Base-by-base conservation (phyloP, 371 early-diverging fungal genomes). In the Mortierella polycephala region DNA sequence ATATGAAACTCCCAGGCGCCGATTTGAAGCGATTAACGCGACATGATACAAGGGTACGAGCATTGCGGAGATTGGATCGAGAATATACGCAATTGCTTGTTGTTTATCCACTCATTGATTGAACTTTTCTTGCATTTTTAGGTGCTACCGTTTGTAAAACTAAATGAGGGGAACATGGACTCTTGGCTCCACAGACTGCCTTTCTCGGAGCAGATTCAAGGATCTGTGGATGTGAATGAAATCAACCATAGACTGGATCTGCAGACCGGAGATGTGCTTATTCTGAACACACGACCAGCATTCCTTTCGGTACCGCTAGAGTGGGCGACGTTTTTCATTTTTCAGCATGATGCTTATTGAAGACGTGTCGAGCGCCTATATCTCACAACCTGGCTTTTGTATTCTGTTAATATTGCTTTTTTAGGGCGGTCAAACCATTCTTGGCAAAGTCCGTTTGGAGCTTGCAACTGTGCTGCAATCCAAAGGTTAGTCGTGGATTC, bases 391-490 rank as follows among this genome's bases (percentile, higher is more conserved):
- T 47, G 10, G 37, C 0, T 44, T n/a, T 9, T 30, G 14, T 14
- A 13, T 47, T 1, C 11, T 18, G 18, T 23, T 6, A 13, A 52
- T 9, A 14, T 59, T 16, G 1, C 21, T 40, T 37, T 46, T 39
- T 37, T 74, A 88, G 82, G 93, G 91, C 11, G 94, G 92, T 16
- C 92, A 92, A 62, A 96, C 96, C 0, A 80, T 87, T 7, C 84
- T 94, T 73, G 96, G 95, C 4, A 88, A 93, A 20, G 77, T 91
- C 40, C 89, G 95, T 30, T 81, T 92, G 42, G 85, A 88, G 40
- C 64, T 88, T 4, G 88, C 91, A 1, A 84, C 83, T 41, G 12
- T 84, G 4, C 74, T 96, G 50, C 85, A 88, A 54, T 74, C 83
- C 14, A 90, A 89, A 68, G 89, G 90, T 74, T 57, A 51, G 63